Conservation (phyloP, 148 eudicot genomes). For the Rhododendron kiyosumense region DNA sequence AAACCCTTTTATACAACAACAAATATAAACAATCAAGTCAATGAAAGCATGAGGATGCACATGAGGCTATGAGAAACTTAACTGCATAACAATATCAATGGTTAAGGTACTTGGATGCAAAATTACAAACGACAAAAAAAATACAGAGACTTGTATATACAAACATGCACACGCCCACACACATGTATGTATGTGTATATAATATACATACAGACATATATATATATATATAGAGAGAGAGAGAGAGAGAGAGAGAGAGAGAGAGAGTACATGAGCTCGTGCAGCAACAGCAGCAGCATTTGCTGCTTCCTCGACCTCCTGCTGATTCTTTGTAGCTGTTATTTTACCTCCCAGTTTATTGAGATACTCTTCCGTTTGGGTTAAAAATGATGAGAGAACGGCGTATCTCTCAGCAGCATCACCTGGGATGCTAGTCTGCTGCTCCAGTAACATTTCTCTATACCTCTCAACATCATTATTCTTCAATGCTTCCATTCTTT, state of each 20-base stretch:
- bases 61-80: background rate
- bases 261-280: slow-evolving; percentile 64
- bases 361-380: slow-evolving; percentile 95
- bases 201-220: too few relatives aligned
- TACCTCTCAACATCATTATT: slow-evolving; percentile 98
- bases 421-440: slow-evolving; percentile 89
- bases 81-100: background rate
- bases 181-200: background rate
- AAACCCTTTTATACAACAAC: slow-evolving; percentile 54
- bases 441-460: slow-evolving; percentile 94
- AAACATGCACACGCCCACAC: background rate
- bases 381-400: slow-evolving; percentile 90
- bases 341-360: slow-evolving; percentile 92
- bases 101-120: background rate
- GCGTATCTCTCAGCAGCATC: slow-evolving; percentile 94
- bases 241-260: slow-evolving; percentile 2
- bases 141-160: background rate
- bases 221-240: background rate
- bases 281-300: slow-evolving; percentile 83
- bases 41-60: background rate
- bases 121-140: background rate
- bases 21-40: background rate
- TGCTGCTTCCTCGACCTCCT: slow-evolving; percentile 98
- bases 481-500: slow-evolving; percentile 97
- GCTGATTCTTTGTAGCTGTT: slow-evolving; percentile 91